A percentile compares a stretch with the other conserved stretches of the same genome.
Evolutionary conservation across 495 filamentous ascomycete genomes (phyloP).

Genomic region (Penicillium ucsense): DNA sequence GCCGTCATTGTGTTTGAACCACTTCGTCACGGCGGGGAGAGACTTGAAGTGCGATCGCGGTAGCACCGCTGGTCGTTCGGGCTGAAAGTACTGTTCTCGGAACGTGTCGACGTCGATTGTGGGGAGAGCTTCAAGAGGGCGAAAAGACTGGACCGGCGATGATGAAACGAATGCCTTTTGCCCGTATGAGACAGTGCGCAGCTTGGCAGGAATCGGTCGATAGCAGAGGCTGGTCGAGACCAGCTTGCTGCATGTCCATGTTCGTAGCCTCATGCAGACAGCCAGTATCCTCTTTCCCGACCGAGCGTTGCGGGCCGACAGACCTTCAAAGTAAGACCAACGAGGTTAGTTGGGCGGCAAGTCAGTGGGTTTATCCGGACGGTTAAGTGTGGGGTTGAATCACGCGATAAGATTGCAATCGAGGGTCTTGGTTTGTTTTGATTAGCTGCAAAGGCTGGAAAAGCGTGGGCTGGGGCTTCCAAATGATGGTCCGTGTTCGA

Average conservation of each 20-base stretch:
- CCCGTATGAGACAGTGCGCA: not conserved
- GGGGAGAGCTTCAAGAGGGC: conserved; percentile 21
- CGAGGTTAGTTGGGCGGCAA: too few species aligned
- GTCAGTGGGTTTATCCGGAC: too few species aligned
- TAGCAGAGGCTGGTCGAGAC: conserved; percentile 4
- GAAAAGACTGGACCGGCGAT: conserved; percentile 9
- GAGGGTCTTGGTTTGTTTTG: too few species aligned
- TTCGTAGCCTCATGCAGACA: conserved; percentile 25
- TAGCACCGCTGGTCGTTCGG: conserved; percentile 38
- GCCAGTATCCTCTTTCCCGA: too few species aligned
- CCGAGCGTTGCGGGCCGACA: too few species aligned
- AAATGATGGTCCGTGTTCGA: too few species aligned
- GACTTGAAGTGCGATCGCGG: conserved; percentile 32
- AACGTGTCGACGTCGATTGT: conserved; percentile 34
- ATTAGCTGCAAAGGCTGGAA: too few species aligned
- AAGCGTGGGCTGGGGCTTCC: too few species aligned
- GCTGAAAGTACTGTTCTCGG: conserved; percentile 35
- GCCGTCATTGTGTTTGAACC: conserved; percentile 32
- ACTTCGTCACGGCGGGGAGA: conserved; percentile 43
- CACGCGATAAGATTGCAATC: too few species aligned
- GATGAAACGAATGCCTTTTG: conserved; percentile 11
- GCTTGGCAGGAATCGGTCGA: not conserved
- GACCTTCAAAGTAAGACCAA: too few species aligned
- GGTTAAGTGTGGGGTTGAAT: too few species aligned
- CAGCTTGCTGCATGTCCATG: conserved; percentile 14